Evolutionary conservation across 2,329 filamentous ascomycete species (phyloP), one percentile per base, ranked within the genome.

Genomic region (Alternaria sp.): DNA sequence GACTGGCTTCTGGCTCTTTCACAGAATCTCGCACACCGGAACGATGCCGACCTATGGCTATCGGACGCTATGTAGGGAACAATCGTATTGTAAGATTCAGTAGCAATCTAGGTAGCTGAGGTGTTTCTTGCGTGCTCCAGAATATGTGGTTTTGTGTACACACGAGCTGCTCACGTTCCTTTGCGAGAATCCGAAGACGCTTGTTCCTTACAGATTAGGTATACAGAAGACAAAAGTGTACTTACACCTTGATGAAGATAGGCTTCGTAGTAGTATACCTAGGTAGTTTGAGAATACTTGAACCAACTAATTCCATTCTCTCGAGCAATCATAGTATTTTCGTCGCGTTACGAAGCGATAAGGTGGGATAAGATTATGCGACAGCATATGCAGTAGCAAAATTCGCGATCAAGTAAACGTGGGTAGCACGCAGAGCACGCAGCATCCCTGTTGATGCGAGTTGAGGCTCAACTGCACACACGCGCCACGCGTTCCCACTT

Each of bases 401-500:
- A 4, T 7, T 38, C 20, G 20, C 22, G 30, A 12, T 14, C 1
- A 24, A 20, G 28, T 16, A 24, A 8, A 16, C 18, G 16, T 47
- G 28, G 38, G 20, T 24, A 20, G 34, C 9, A 26, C 14, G 11
- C 7, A 43, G 43, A 22, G 32, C 24, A 39, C 26, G 47, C 18
- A n/a, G 28, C 7, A 41, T 54, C 20, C 39, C 41, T 36, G 41
- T 28, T 24, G 34, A 38, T 41, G 41, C n/a, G 48, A 42, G 41
- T 59, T 64, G 58, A 64, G 63, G 63, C 61, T 63, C 65, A 67
- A 65, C 41, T 59, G 53, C 47, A 54, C 52, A 54, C 52, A 56
- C 60, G 63, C 65, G 64, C 57, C 59, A 65, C 63, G 56, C 58
- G 58, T 61, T 65, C 53, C 59, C 60, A 54, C 65, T 60, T 60